phyloP scores from a whole-genome alignment of 306 rosid genomes.

The Sechiopsis laciniata region DNA sequence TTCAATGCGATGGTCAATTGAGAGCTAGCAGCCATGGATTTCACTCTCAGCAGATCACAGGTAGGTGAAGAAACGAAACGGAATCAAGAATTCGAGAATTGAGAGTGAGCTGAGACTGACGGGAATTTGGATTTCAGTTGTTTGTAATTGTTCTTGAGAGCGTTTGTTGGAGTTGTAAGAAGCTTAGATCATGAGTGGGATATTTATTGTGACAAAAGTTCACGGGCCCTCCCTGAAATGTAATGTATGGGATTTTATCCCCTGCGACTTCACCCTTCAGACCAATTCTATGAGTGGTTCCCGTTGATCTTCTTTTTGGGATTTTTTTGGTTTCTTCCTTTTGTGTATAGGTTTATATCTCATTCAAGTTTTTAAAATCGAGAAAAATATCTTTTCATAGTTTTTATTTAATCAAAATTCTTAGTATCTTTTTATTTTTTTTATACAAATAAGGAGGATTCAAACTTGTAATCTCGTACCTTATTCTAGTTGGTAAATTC shows the following conservation, averaged over 20 bases:
- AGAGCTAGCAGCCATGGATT: slow-evolving; percentile 50
- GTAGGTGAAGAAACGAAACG: background rate
- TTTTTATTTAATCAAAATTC: too few relatives aligned
- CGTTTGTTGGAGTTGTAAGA: background rate
- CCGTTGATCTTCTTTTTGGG: background rate
- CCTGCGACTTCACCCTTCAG: background rate
- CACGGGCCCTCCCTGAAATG: background rate
- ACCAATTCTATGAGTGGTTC: background rate
- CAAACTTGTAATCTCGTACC: too few relatives aligned
- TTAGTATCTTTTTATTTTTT: too few relatives aligned
- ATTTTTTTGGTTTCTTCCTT: too few relatives aligned
- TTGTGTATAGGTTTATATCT: too few relatives aligned
- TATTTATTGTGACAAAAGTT: background rate
- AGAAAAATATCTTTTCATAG: too few relatives aligned
- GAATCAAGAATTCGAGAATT: background rate
- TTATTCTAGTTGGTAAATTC: too few relatives aligned
- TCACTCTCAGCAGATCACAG: slow-evolving; percentile 14
- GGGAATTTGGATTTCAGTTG: background rate
- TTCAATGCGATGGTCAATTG: slow-evolving; percentile 42
- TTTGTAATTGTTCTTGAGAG: background rate
- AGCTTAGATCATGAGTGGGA: background rate
- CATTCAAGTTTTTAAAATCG: too few relatives aligned
- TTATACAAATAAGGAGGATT: too few relatives aligned
- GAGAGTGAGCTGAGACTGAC: background rate
- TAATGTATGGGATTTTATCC: background rate